Evolutionary conservation across 1,139 yeast genomes (phyloP).

Genomic region (Sugiyamaella xylanicola): DNA sequence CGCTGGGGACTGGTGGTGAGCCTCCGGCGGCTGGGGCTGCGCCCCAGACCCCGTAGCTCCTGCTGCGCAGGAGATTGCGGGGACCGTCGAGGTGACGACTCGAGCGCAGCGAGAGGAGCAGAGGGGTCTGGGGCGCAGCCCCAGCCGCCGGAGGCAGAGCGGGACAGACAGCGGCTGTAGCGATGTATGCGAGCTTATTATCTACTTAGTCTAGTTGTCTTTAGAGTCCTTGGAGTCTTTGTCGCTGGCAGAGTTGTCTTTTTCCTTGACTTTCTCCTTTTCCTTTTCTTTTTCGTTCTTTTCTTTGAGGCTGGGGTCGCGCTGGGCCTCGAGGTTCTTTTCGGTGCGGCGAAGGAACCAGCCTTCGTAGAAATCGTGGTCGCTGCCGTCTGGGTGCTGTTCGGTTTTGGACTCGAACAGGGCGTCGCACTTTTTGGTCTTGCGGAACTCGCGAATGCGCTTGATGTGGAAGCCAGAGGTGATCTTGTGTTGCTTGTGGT

Average conservation of each 20-base stretch:
- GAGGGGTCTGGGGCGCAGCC: not conserved
- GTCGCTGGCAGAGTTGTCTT: not conserved
- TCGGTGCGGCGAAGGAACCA: conserved; percentile 27
- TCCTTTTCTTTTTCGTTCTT: conserved; percentile 2
- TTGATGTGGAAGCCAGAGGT: conserved; percentile 39
- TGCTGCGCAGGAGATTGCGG: too few relatives aligned
- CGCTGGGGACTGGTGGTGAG: too few relatives aligned
- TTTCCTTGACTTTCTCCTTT: not conserved
- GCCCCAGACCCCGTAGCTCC: not conserved
- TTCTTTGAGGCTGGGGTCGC: not conserved
- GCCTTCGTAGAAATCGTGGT: conserved; percentile 26
- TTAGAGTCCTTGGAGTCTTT: not conserved
- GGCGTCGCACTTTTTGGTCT: conserved; percentile 31
- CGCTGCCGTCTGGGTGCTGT: conserved; percentile 20
- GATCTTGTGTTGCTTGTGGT: conserved; percentile 13
- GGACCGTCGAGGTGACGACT: too few relatives aligned
- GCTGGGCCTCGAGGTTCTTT: not conserved
- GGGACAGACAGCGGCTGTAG: not conserved
- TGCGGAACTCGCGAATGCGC: conserved; percentile 38
- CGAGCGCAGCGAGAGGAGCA: too few relatives aligned
- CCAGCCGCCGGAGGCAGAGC: not conserved
- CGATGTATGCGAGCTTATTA: too few relatives aligned
- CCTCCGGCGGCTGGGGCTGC: not conserved
- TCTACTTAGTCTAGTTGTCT: too few relatives aligned
- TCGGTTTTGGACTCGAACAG: conserved; percentile 16